Base-by-base conservation (phyloP, 148 eudicot species). In the Camellia sinensis region DNA sequence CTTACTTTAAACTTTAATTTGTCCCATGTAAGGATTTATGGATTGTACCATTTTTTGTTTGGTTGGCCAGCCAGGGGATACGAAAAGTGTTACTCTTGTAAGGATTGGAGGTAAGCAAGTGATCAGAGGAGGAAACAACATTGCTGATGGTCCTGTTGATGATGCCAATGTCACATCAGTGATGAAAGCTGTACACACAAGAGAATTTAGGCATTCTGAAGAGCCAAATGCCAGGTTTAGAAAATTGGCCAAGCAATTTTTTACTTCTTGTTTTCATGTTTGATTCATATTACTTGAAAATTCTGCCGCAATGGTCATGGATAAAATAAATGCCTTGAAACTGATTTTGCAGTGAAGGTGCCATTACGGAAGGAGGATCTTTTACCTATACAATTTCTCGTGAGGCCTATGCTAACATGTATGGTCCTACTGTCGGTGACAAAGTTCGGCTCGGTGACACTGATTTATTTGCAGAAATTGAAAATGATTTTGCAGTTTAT, bases 381-480 rank as follows among this genome's bases (percentile, higher is more conserved):
- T 82, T 88, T 80, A 80, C 89, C n/a, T 87, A 57, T 78, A 71
- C 81, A 61, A 87, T 93, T 85, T 79, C 95, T 84, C 93, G 82
- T 74, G 92, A 93, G 89, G 86, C 86, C 67, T 96, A 96, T 90
- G 95, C 91, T 82, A 90, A 90, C 84, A 92, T 92, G 95, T 93
- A 91, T 80, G 99, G 99, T 46, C 99, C 98, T 62, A 93, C 98
- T 9, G 85, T 87, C 75, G 99, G 99, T 67, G 99, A 96, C 89
- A 93, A 88, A 87, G 82, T 96, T 80, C 89, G 99, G 74, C 97
- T 96, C 66, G 99, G 99, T 77, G 99, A 96, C 82, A 93, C 97
- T 3, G 92, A 92, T 62, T 87, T 96, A 83, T 86, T 96, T 78
- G 97, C 97, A 5, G 97, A 96, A 88, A 88, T 96, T 75, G 99